phyloP scores from a whole-genome alignment of 2,329 filamentous ascomycete genomes.

The Penicillium frequentans region DNA sequence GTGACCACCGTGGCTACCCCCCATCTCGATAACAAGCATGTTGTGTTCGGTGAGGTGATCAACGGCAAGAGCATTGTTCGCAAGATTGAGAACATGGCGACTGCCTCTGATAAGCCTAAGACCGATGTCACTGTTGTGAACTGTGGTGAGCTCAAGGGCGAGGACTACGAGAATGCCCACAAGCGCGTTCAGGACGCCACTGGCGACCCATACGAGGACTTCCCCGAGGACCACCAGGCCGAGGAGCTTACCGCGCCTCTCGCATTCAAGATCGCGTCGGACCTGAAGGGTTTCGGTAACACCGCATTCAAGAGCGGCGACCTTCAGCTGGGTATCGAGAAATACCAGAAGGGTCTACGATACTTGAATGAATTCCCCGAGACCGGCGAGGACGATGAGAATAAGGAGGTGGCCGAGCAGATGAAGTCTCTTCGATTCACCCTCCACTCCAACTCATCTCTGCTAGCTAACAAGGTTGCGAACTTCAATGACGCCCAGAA shows the following conservation, averaged over 20 bases:
- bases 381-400: conserved; percentile 62
- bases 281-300: conserved; percentile 91
- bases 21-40: conserved; percentile 93
- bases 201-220: conserved; percentile 93
- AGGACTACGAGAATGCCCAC: conserved; percentile 65
- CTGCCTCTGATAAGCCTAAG: conserved; percentile 73
- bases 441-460: conserved; percentile 83
- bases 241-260: conserved; percentile 65
- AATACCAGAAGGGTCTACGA: conserved; percentile 91
- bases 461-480: conserved; percentile 79
- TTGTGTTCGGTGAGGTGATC: conserved; percentile 93
- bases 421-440: conserved; percentile 76
- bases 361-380: conserved; percentile 86
- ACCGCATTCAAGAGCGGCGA: conserved; percentile 83
- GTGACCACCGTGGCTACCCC: conserved; percentile 93
- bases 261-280: conserved; percentile 74
- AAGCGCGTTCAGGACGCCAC: conserved; percentile 73
- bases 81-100: conserved; percentile 81
- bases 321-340: conserved; percentile 69
- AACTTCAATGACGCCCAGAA: conserved; percentile 69
- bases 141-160: conserved; percentile 80
- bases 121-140: conserved; percentile 73
- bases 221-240: conserved; percentile 75
- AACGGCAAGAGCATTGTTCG: conserved; percentile 89
- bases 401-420: conserved; percentile 64